Base-by-base conservation (phyloP, 1,139 yeast species). In the Hansenula lynferdii region DNA sequence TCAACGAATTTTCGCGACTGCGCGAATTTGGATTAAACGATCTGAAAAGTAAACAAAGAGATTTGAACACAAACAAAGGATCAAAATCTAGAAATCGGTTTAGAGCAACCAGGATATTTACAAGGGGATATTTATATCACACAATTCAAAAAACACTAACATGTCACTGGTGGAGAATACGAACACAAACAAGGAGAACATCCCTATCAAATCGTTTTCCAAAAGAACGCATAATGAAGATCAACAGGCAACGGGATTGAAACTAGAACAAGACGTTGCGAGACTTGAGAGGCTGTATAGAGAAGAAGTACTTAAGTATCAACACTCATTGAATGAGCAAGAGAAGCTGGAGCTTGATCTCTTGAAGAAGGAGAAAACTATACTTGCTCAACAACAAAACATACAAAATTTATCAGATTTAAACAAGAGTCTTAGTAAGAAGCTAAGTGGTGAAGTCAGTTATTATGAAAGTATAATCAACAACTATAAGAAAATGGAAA, bases 341-440 rank as follows among this genome's bases (percentile, higher is more conserved):
- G 67, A 62, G 40, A 48, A 56, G 31, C 43, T 61, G 12, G 65
- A 62, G 37, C 29, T 45, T 23, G 67, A 61, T 21, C 29, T 64
- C 4, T 39, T 47, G 22, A 26, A 39, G n/a, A 57, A 56, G 36
- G 61, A 59, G 33, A 46, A 47, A 35, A 51, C 31, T 16, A 17
- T 50, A 4, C 31, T 42, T 9, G 28, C 32, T 16, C 37, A 38
- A 11, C 48, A 45, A 36, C 34, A 18, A 23, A 26, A 28, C 5
- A 29, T 43, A 23, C 41, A 28, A 19, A 31, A 42, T 8, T 28
- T 45, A 16, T 32, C 35, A 2, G 48, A 48, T 15, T 10, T 39
- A 18, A 49, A 45, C 28, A 39, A 25, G 21, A 33, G 35, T 10
- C 11, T 49, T 28, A 42, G 37, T 25, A 43, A 43, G 16, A 48